phyloP scores from a whole-genome alignment of 2,329 filamentous ascomycete species.

The Zymoseptoria passerinii region DNA sequence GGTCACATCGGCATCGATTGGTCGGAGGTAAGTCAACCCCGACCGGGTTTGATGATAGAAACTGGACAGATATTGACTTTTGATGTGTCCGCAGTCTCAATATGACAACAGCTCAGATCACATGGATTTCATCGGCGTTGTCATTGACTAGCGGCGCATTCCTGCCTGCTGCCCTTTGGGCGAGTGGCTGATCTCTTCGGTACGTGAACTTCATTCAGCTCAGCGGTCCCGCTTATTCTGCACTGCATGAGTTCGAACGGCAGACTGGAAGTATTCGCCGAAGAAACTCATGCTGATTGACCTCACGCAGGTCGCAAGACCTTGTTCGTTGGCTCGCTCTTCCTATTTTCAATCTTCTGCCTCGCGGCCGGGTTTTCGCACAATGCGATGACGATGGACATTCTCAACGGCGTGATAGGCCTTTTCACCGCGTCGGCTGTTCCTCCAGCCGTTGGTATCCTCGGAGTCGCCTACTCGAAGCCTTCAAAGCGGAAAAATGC shows the following conservation, averaged over 20 bases:
- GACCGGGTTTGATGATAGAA: background rate
- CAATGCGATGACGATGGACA: slow-evolving; percentile 50
- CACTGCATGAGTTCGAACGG: too few species aligned
- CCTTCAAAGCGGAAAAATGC: slow-evolving; percentile 56
- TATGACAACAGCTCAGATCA: slow-evolving; percentile 59
- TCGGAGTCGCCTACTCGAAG: slow-evolving; percentile 55
- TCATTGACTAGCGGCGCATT: slow-evolving; percentile 57
- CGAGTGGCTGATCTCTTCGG: slow-evolving; percentile 57
- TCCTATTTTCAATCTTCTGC: slow-evolving; percentile 49
- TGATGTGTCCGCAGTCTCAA: slow-evolving; percentile 39
- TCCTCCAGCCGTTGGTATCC: slow-evolving; percentile 55
- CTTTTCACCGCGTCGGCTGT: slow-evolving; percentile 57
- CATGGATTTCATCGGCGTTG: slow-evolving; percentile 58
- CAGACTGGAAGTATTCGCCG: background rate
- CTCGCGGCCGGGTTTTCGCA: slow-evolving; percentile 53
- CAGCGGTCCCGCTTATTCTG: too few species aligned
- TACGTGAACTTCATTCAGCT: too few species aligned
- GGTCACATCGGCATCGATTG: slow-evolving; percentile 56
- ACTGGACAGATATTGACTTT: background rate
- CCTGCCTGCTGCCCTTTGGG: slow-evolving; percentile 57
- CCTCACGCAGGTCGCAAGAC: slow-evolving; percentile 41
- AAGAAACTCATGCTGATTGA: too few species aligned
- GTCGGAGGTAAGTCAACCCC: slow-evolving; percentile 17
- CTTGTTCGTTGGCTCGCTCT: slow-evolving; percentile 53
- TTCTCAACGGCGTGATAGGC: slow-evolving; percentile 57